These are phyloP conservation scores for Teunomyces atbi DNA, from an alignment of 805 yeast species.

Conservation along the genomic window DNA sequence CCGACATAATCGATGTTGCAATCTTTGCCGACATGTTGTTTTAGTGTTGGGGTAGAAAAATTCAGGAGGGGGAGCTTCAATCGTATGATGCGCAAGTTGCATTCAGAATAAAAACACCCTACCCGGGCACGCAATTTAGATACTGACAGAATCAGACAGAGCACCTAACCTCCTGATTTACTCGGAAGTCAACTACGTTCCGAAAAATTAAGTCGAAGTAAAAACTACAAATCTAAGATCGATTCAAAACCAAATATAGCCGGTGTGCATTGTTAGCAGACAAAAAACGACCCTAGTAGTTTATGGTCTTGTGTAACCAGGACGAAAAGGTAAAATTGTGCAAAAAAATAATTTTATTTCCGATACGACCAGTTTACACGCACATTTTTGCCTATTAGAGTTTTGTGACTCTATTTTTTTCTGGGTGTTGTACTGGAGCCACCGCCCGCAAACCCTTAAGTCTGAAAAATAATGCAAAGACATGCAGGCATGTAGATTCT, in stretches of 20 bases:
- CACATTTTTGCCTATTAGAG: neutral
- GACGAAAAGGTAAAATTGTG: neutral
- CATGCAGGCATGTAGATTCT: constrained; percentile 4
- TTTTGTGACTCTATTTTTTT: neutral
- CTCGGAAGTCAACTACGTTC: neutral
- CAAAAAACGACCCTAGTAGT: neutral
- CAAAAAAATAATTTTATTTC: neutral
- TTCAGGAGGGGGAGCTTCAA: neutral
- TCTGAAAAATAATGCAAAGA: neutral
- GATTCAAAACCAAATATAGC: neutral
- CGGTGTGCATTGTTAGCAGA: neutral
- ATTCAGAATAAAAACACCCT: neutral
- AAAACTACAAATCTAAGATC: constrained; percentile 1
- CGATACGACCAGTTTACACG: neutral
- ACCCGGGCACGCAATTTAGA: neutral
- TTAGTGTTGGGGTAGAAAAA: neutral
- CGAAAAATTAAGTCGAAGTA: neutral
- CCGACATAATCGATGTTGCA: constrained; percentile 2
- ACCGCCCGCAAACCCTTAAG: neutral
- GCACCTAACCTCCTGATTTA: neutral
- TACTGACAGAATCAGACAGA: neutral
- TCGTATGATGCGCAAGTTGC: neutral
- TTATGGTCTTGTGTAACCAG: neutral
- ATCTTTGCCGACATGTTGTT: neutral
- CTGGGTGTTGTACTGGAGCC: neutral